Conservation (phyloP, 495 filamentous ascomycete genomes). For the Penicillium atrosanguineum region DNA sequence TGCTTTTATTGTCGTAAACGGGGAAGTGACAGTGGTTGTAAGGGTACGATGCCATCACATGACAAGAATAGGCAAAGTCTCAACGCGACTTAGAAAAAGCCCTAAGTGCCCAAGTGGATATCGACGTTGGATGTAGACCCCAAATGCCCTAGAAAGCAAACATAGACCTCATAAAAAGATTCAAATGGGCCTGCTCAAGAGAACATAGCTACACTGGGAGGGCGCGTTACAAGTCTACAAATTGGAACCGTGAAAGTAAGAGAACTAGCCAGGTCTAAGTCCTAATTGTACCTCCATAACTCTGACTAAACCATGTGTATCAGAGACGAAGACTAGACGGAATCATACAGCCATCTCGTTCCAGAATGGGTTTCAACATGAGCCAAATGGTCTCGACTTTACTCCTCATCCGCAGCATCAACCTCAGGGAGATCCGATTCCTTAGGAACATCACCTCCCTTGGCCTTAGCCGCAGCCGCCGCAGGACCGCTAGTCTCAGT, state of each 20-base stretch:
- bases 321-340: not conserved
- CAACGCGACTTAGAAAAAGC: not conserved
- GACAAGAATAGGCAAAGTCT: not conserved
- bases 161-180: not conserved
- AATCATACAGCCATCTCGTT: constrained; percentile 1
- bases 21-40: not conserved
- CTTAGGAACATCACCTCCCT: constrained; percentile 46
- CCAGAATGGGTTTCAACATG: not conserved
- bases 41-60: not conserved
- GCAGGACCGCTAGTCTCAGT: constrained; percentile 43
- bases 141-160: not conserved
- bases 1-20: not conserved
- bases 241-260: not conserved
- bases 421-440: constrained; percentile 45
- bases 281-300: not conserved
- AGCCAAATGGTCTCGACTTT: constrained; percentile 3
- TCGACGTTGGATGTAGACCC: not conserved
- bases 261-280: not conserved
- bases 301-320: not conserved
- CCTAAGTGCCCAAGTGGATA: not conserved
- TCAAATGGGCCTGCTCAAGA: not conserved
- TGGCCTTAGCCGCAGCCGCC: constrained; percentile 39
- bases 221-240: too few relatives aligned
- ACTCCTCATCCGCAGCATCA: constrained; percentile 34
- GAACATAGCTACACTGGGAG: not conserved